A percentile compares a stretch with the other conserved stretches of the same genome.
Evolutionary conservation across 108 stramenopile species (phyloP).

Genomic region (Chaetoceros muelleri): DNA sequence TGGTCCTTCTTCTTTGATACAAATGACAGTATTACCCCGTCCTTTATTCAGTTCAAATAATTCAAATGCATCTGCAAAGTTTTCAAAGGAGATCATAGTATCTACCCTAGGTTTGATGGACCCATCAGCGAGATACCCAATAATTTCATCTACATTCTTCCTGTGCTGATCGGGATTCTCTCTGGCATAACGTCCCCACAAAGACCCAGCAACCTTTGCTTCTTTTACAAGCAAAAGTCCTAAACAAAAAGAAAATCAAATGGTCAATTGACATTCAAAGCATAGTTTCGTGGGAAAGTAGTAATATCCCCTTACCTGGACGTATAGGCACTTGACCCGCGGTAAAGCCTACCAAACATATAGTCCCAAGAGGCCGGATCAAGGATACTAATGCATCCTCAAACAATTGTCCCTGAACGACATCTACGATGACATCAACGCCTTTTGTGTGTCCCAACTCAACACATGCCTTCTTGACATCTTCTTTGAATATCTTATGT

Average conservation of each 20-base stretch:
- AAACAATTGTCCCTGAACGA: constrained; percentile 57
- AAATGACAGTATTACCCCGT: constrained; percentile 15
- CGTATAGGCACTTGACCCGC: constrained; percentile 58
- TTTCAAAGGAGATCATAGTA: constrained; percentile 29
- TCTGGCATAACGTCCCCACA: constrained; percentile 55
- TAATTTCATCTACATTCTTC: constrained; percentile 40
- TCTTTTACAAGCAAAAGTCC: constrained; percentile 31
- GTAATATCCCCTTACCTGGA: too few relatives aligned
- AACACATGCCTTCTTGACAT: constrained; percentile 17
- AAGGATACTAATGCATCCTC: constrained; percentile 40
- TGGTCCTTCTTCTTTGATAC: not conserved
- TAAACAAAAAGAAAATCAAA: too few relatives aligned
- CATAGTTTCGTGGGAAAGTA: constrained; percentile 27
- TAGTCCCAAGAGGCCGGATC: constrained; percentile 45
- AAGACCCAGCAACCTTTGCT: constrained; percentile 37
- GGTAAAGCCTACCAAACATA: constrained; percentile 58
- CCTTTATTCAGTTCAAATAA: constrained; percentile 50
- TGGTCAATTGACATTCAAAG: too few relatives aligned
- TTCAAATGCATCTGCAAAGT: constrained; percentile 47
- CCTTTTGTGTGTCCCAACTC: constrained; percentile 43
- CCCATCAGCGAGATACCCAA: constrained; percentile 37
- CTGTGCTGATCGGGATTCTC: constrained; percentile 33
- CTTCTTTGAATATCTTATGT: constrained; percentile 36
- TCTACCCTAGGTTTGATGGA: constrained; percentile 49
- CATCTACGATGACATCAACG: constrained; percentile 53